phyloP scores from a whole-genome alignment of 2,329 filamentous ascomycete species.

The Clonostachys solani region DNA sequence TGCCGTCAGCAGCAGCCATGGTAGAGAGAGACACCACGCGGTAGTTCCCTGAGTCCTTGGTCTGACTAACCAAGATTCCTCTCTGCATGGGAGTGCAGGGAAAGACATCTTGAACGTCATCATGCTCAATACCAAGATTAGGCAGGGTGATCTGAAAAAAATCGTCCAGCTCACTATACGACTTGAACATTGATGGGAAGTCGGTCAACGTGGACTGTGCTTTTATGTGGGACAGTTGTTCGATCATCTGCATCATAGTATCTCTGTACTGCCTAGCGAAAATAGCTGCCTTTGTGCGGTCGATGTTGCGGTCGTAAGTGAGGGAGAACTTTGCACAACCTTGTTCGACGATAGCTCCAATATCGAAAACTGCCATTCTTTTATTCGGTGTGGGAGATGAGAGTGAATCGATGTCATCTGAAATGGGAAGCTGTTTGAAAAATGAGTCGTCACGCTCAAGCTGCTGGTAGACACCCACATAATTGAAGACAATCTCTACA shows the following conservation, averaged over 20 bases:
- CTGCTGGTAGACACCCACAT: slow-evolving; percentile 33
- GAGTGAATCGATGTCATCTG: not conserved
- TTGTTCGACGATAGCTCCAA: slow-evolving; percentile 3
- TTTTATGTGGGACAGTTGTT: slow-evolving; percentile 22
- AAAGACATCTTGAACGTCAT: slow-evolving; percentile 17
- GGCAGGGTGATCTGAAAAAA: not conserved
- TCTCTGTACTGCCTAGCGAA: not conserved
- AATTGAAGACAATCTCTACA: slow-evolving; percentile 42
- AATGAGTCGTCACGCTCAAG: slow-evolving; percentile 24
- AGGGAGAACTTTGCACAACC: not conserved
- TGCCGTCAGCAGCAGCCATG: too few species aligned
- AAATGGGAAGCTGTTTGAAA: not conserved
- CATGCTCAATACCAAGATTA: not conserved
- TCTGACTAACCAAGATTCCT: slow-evolving; percentile 19
- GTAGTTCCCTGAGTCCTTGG: slow-evolving; percentile 16
- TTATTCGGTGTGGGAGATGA: not conserved
- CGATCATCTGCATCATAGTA: not conserved
- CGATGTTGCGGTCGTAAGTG: not conserved
- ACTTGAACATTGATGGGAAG: slow-evolving; percentile 14
- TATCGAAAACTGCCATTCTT: slow-evolving; percentile 4
- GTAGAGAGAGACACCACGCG: not conserved
- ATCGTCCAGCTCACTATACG: slow-evolving; percentile 2
- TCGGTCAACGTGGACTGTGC: slow-evolving; percentile 25
- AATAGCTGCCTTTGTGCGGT: not conserved
- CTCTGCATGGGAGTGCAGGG: slow-evolving; percentile 22